Base-by-base conservation (phyloP, 2,329 filamentous ascomycete genomes). In the Bimuria novae-zelandiae region DNA sequence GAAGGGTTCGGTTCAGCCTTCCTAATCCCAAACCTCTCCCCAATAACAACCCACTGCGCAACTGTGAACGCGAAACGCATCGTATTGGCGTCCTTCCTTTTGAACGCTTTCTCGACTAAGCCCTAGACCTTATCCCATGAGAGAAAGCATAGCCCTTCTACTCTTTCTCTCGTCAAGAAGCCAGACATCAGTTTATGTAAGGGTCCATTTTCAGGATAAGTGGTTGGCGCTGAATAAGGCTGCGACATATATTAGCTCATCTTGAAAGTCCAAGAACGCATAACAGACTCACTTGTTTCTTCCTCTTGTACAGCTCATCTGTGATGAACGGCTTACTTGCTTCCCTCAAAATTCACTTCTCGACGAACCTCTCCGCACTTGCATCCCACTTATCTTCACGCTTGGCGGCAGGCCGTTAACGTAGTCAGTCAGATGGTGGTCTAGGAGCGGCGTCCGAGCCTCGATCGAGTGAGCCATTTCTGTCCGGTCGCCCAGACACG, bases 311-410 rank as follows among this genome's bases (percentile, higher is more conserved):
- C 8, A 82, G 61, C 68, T 84, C 81, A 8, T 78, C 70, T 0
- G 80, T 80, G 51, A 83, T 75, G 56, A 77, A 83, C 1, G 80
- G 79, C 49, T 71, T 74, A 16, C 68, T 72, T 0, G 80, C 81
- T 59, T 83, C 76, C 3, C 79, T 75, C 3, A 83, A 71, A 32
- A 82, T 75, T 72, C 77, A 79, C 57, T 83, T 82, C 65, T 82
- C 79, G n/a, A 54, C 51, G 14, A 59, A 56, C 5, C 45, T 44
- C 21, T 48, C 32, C 19, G 47, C 21, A 50, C 51, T 1, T 51
- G 33, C 29, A 63, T 42, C 56, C 58, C 65, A 75, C 64, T 51
- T 22, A 77, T 69, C 56, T 75, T 75, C 22, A 69, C 57, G 22
- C 63, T 67, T 1, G 73, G 72, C 2, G 74, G 75, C 10, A 76